These are phyloP conservation scores for Ammopiptanthus mongolicus DNA, from an alignment of 306 rosid species.

Conservation along the genomic window DNA sequence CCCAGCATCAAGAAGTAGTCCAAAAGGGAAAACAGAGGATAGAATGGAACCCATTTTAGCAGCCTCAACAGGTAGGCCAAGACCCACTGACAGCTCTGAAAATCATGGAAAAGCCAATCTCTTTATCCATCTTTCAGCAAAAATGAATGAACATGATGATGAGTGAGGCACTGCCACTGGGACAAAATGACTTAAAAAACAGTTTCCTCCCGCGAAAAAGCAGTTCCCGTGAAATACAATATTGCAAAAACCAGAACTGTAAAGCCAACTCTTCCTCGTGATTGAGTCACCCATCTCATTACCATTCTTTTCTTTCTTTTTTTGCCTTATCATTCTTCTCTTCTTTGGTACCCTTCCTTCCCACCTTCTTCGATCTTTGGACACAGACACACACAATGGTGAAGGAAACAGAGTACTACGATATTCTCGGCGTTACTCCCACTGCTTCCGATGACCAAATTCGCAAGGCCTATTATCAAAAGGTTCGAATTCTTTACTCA, in stretches of 20 bases:
- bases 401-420: conserved; percentile 82
- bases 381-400: conserved; percentile 42
- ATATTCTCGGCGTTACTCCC: conserved; percentile 60
- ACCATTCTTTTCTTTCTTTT: neutral
- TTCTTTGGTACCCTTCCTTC: neutral
- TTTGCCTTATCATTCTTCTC: neutral
- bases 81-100: conserved; percentile 20
- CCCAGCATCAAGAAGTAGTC: neutral
- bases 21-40: neutral
- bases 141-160: conserved; percentile 8
- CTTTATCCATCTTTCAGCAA: neutral
- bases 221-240: conserved; percentile 36
- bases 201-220: conserved; percentile 71
- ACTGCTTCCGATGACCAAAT: conserved; percentile 75
- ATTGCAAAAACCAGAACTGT: conserved; percentile 49
- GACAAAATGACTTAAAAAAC: conserved; percentile 36
- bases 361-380: neutral
- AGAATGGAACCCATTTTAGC: neutral
- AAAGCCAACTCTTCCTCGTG: conserved; percentile 41
- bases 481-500: conserved; percentile 32
- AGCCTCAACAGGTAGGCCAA: neutral
- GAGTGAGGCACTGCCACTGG: neutral
- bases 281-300: neutral
- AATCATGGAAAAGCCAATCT: neutral
- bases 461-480: conserved; percentile 87